Conservation (phyloP, 176 grass and related monocot species). For the Carex pumila region DNA sequence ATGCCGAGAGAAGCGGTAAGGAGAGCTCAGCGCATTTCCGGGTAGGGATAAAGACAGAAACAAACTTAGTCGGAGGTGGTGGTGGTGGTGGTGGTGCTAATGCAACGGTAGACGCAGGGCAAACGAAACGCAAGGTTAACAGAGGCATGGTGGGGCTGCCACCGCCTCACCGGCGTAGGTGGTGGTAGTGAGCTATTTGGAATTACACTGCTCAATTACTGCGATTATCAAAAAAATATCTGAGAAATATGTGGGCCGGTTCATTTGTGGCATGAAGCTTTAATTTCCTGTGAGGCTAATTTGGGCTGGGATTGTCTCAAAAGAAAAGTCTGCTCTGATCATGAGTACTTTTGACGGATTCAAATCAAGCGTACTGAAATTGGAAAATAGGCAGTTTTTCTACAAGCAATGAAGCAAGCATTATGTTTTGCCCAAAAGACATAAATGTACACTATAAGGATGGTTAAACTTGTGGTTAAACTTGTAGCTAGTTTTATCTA, state of each 20-base stretch:
- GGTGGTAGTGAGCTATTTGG: background rate
- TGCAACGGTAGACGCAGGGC: background rate
- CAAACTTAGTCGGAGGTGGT: background rate
- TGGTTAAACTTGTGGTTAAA: too few species aligned
- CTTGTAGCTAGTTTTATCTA: too few species aligned
- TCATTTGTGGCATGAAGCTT: background rate
- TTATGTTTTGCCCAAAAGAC: too few species aligned
- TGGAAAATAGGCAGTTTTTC: too few species aligned
- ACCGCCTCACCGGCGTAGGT: background rate
- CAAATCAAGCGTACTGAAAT: too few species aligned
- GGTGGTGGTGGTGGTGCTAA: background rate
- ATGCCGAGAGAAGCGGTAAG: background rate
- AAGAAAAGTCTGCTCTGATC: background rate
- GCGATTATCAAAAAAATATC: background rate
- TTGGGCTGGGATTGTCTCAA: background rate
- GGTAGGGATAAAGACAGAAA: background rate
- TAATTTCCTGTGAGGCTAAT: background rate
- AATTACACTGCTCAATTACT: background rate
- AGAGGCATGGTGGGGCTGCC: slow-evolving; percentile 22
- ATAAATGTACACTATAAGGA: too few species aligned
- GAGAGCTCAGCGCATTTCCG: background rate
- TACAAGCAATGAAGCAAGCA: too few species aligned
- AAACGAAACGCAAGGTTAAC: background rate
- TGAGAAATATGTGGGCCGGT: background rate
- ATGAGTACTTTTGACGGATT: too few species aligned